These are phyloP conservation scores for Chlamydomonas incerta DNA, from an alignment of 139 green algal species.

Conservation along the genomic window DNA sequence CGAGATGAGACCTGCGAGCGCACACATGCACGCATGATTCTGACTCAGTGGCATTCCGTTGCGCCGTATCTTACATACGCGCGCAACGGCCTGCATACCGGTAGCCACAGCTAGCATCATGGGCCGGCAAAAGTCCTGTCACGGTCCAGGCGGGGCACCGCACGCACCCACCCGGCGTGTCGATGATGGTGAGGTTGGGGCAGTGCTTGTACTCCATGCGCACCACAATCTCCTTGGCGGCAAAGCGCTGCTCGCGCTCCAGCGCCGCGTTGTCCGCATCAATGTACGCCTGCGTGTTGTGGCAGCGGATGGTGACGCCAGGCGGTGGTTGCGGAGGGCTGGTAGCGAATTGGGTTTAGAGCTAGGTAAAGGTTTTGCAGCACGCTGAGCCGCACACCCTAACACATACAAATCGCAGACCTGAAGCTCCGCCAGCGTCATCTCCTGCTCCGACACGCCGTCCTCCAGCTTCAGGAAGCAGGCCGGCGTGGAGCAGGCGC, in stretches of 20 bases:
- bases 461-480: slow-evolving; percentile 94
- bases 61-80: no score
- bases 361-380: no score
- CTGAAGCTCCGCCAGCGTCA: slow-evolving; percentile 92
- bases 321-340: neutral
- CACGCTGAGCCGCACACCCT: neutral
- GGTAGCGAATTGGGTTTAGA: neutral
- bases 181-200: slow-evolving; percentile 98
- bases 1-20: slow-evolving; percentile 84
- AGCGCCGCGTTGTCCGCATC: slow-evolving; percentile 90
- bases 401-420: no score
- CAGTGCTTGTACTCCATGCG: slow-evolving; percentile 96
- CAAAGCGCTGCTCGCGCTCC: slow-evolving; percentile 91
- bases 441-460: slow-evolving; percentile 74
- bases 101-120: no score
- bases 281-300: slow-evolving; percentile 84
- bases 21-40: neutral
- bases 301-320: neutral
- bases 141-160: no score
- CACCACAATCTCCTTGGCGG: slow-evolving; percentile 94
- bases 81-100: no score
- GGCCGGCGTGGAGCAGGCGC: slow-evolving; percentile 75
- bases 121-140: no score
- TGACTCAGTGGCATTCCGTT: no score
- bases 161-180: slow-evolving; percentile 87